These are phyloP conservation scores for Gyromitra esculenta DNA, from an alignment of 2,329 filamentous ascomycete genomes.

Conservation along the genomic window DNA sequence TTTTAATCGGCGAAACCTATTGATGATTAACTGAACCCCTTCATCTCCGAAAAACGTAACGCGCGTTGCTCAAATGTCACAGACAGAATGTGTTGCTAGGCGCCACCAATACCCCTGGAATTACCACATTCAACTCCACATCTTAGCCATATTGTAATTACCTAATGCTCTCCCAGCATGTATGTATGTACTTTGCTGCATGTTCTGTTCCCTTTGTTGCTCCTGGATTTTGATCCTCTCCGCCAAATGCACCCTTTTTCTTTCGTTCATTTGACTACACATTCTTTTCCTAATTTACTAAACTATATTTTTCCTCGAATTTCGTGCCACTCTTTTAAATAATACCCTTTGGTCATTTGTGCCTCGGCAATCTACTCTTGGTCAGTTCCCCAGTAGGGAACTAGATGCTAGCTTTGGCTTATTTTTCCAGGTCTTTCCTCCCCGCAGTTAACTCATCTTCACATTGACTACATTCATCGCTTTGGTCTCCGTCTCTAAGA, in stretches of 20 bases:
- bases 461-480: background rate
- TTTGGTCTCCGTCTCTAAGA: constrained; percentile 1
- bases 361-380: background rate
- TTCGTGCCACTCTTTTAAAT: background rate
- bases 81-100: background rate
- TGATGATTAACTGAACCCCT: background rate
- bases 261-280: background rate
- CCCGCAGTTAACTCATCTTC: background rate
- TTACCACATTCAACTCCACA: background rate
- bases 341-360: background rate
- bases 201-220: background rate
- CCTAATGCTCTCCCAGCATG: background rate
- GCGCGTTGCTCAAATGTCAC: background rate
- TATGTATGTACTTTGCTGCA: background rate
- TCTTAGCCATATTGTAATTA: too few species aligned
- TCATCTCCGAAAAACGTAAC: background rate
- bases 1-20: too few species aligned
- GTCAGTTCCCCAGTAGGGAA: background rate
- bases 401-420: background rate
- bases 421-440: constrained; percentile 7
- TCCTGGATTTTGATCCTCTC: background rate
- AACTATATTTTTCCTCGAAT: background rate
- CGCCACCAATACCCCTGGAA: background rate
- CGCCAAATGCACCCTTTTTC: background rate
- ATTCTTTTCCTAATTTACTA: background rate